Evolutionary conservation across 257 asterid species (phyloP), one percentile per base, ranked within the genome.

Genomic region (Eucommia ulmoides): DNA sequence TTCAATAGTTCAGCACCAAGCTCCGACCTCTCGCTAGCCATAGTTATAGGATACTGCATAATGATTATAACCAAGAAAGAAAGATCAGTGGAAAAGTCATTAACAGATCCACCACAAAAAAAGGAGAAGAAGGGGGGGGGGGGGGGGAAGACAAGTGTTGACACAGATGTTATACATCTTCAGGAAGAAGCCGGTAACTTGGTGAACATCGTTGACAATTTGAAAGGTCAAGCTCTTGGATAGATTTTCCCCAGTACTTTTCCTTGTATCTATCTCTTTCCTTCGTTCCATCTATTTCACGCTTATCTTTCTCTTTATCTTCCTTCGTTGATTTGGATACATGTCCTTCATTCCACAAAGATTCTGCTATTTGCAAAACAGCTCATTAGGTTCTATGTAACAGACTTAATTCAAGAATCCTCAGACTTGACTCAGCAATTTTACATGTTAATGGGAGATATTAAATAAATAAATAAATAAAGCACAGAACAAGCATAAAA

Each of bases 151-250:
- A n/a, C n/a, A n/a, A n/a, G n/a, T n/a, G n/a, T n/a, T n/a, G n/a
- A n/a, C n/a, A n/a, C n/a, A n/a, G n/a, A n/a, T n/a, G n/a, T n/a
- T 81, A 52, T 71, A 91, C 99, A 79, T 91, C 99, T 19, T 81
- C 94, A n/a, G 99, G 99, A 64, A 91, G 97, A 74, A 83, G 93
- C 56, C 97, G 82, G 56, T 91, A 91, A 60, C 99, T 91, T 56
- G 99, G 97, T 25, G 85, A 70, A 83, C 97, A 86, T 19, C 83
- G 74, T 52, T 74, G 59, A 65, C 97, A 81, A 53, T 72, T 58
- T 48, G 99, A 77, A 53, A 91, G 95, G 64, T 91, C 99, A 52
- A 91, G 94, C 74, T 91, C 99, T 60, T 91, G 94, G 62, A 91
- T 83, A 65, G 99, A 86, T 69, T 91, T 91, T 62, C 87, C 94